Conservation (phyloP, 352 stramenopile species). For the Globisporangium takayamanum region DNA sequence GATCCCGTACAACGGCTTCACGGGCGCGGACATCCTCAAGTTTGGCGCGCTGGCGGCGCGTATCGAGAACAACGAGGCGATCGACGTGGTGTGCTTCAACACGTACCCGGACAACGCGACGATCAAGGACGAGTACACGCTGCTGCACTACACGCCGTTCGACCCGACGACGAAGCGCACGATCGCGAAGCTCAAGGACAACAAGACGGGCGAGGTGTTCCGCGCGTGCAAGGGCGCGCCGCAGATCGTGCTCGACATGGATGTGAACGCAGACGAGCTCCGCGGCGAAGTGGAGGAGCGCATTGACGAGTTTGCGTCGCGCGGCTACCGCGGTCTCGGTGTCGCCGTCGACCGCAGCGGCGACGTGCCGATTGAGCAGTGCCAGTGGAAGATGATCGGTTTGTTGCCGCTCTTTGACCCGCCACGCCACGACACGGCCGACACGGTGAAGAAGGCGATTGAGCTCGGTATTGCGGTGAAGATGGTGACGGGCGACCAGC, state of each 20-base stretch:
- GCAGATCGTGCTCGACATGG: slow-evolving; percentile 88
- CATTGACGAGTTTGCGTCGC: slow-evolving; percentile 78
- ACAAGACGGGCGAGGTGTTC: slow-evolving; percentile 78
- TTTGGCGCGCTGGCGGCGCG: slow-evolving; percentile 51
- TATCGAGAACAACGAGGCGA: slow-evolving; percentile 73
- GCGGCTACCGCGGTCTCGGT: slow-evolving; percentile 60
- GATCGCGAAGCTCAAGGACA: slow-evolving; percentile 86
- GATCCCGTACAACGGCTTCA: slow-evolving; percentile 68
- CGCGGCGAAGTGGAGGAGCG: slow-evolving; percentile 62
- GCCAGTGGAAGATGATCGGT: slow-evolving; percentile 89
- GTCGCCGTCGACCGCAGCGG: slow-evolving; percentile 51
- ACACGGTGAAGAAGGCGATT: slow-evolving; percentile 89
- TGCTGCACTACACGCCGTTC: slow-evolving; percentile 80
- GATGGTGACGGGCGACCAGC: slow-evolving; percentile 95
- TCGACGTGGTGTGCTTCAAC: slow-evolving; percentile 68
- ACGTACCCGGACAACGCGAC: slow-evolving; percentile 77
- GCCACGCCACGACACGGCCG: slow-evolving; percentile 87
- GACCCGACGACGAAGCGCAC: slow-evolving; percentile 88
- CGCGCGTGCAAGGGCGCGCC: slow-evolving; percentile 90
- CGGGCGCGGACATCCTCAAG: slow-evolving; percentile 49
- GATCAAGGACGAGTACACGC: slow-evolving; percentile 68
- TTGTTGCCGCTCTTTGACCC: slow-evolving; percentile 92
- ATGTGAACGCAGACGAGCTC: slow-evolving; percentile 46
- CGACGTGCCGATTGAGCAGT: slow-evolving; percentile 68
- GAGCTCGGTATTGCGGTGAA: slow-evolving; percentile 91